These are phyloP conservation scores for Hypoxylon lenormandii DNA, from an alignment of 495 filamentous ascomycete species.

Conservation along the genomic window DNA sequence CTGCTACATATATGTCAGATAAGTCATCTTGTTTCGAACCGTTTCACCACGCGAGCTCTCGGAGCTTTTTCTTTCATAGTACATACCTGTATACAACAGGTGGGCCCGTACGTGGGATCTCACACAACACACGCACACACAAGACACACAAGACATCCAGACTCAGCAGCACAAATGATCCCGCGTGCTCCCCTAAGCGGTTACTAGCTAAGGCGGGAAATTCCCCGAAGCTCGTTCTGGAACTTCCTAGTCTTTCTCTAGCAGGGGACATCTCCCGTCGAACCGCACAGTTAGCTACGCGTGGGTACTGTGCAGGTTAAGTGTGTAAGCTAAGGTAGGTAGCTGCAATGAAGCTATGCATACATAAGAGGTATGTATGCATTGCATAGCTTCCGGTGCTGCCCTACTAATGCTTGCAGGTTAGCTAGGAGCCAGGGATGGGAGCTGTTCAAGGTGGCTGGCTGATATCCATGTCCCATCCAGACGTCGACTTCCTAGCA, in stretches of 20 bases:
- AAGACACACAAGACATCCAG: not conserved
- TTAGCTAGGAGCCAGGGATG: no score
- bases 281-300: not conserved
- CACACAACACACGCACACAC: not conserved
- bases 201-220: not conserved
- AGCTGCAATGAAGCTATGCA: not conserved
- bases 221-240: constrained; percentile 5
- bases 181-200: not conserved
- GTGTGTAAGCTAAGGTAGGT: not conserved
- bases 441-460: no score
- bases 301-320: not conserved
- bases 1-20: no score
- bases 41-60: constrained; percentile 41
- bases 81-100: not conserved
- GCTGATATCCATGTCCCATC: no score
- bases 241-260: constrained; percentile 1
- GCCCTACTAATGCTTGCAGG: no score
- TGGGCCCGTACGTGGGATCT: constrained; percentile 3
- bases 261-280: not conserved
- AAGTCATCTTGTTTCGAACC: constrained; percentile 21
- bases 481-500: no score
- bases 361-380: no score
- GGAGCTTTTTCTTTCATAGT: constrained; percentile 16
- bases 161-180: not conserved
- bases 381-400: no score